Evolutionary conservation across 257 asterid species (phyloP), one percentile per base, ranked within the genome.

Genomic region (Nicotiana attenuata): DNA sequence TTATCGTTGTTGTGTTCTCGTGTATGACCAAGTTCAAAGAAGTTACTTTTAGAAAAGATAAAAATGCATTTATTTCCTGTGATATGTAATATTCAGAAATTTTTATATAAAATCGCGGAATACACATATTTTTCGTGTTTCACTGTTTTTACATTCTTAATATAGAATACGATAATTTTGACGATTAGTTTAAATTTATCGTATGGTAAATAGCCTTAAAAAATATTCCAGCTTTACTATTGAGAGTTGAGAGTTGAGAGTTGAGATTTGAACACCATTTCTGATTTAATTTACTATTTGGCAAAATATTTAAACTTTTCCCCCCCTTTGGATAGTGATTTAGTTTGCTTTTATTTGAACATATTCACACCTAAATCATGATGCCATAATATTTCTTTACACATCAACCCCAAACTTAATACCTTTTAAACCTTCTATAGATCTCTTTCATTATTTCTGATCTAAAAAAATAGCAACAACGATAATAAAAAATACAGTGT

Each of bases 331-430:
- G 77, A 9, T 69, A 20, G 20, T 69, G 13, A 41, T 69, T 38
- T 33, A 56, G 35, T 71, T 45, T 69, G 2, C 60, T 71, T 71
- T 45, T 71, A 22, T 20, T 71, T 71, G 78, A 71, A 69, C 33
- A 41, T 41, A 45, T 22, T 3, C 35, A 45, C 65, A 33, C 65
- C 76, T 65, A 56, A 81, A 76, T 83, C 85, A 80, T 81, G 76
- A 76, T 53, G n/a, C 84, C 82, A 19, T 65, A 81, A 81, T 84
- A 17, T 80, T 76, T 80, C 71, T 71, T 84, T 80, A 82, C 86
- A 80, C 68, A 28, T 65, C 50, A 53, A 63, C 67, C 79, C 71
- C 28, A 60, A 69, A 57, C 24, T 76, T 59, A 57, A 81, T 10
- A 55, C 65, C 14, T 80, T 69, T 9, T 57, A 80, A 59, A 5